phyloP scores from a whole-genome alignment of 2,329 filamentous ascomycete species.

The Tolypocladium capitatum region DNA sequence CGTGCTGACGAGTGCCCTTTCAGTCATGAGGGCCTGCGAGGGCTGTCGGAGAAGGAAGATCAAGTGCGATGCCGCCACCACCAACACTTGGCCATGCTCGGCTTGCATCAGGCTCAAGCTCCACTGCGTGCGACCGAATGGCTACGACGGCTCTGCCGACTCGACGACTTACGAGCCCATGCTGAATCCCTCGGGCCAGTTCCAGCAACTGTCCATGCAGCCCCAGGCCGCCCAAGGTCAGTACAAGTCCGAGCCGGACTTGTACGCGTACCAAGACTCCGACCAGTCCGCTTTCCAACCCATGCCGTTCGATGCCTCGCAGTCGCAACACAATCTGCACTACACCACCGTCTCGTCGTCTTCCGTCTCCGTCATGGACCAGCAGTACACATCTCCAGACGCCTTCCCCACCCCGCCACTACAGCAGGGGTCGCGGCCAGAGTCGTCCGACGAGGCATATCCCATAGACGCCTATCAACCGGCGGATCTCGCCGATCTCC shows the following conservation, averaged over 20 bases:
- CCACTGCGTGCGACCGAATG: constrained; percentile 80
- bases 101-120: constrained; percentile 86
- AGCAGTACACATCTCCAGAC: constrained; percentile 32
- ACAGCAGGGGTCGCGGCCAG: constrained; percentile 16
- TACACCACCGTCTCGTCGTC: constrained; percentile 40
- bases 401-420: constrained; percentile 41
- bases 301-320: constrained; percentile 32
- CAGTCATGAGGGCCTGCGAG: constrained; percentile 95
- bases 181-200: constrained; percentile 18
- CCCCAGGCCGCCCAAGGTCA: constrained; percentile 26
- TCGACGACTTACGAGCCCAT: constrained; percentile 20
- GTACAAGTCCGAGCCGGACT: constrained; percentile 24
- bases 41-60: constrained; percentile 92
- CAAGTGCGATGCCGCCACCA: constrained; percentile 93
- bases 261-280: constrained; percentile 40
- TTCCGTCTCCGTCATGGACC: constrained; percentile 35
- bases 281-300: constrained; percentile 30
- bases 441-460: constrained; percentile 34
- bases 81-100: constrained; percentile 94
- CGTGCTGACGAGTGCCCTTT: constrained; percentile 1
- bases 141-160: constrained; percentile 41
- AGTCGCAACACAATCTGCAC: constrained; percentile 33
- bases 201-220: constrained; percentile 39
- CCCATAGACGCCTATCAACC: constrained; percentile 53
- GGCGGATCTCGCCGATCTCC: constrained; percentile 61